A percentile compares a stretch with the other conserved stretches of the same genome.
Evolutionary conservation across 169 alveolate genomes (phyloP).

Genomic region (Cryptosporidium tyzzeri): DNA sequence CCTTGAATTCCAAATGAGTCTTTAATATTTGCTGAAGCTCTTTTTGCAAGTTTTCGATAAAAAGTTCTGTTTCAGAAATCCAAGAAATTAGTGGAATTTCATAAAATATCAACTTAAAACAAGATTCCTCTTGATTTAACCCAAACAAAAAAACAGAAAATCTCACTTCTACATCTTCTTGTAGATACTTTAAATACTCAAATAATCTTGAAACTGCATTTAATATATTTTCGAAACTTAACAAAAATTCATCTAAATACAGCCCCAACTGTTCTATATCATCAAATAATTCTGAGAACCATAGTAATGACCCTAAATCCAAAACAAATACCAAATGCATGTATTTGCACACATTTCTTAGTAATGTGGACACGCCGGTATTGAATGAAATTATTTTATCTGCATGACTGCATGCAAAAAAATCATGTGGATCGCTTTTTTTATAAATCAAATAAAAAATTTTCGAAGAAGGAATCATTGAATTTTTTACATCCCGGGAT

Average conservation of each 20-base stretch:
- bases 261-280: neutral
- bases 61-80: neutral
- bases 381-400: neutral
- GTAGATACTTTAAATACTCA: neutral
- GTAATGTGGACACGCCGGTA: constrained; percentile 35
- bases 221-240: constrained; percentile 14
- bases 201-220: neutral
- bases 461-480: constrained; percentile 21
- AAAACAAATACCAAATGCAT: constrained; percentile 54
- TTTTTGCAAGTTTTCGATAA: neutral
- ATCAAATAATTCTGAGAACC: constrained; percentile 3
- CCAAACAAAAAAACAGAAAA: constrained; percentile 60
- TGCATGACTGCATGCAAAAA: constrained; percentile 12
- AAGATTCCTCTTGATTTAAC: neutral
- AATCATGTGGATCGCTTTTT: neutral
- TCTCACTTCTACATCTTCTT: constrained; percentile 5
- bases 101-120: constrained; percentile 35
- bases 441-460: constrained; percentile 19
- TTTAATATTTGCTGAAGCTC: neutral
- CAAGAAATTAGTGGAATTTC: constrained; percentile 17
- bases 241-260: constrained; percentile 18
- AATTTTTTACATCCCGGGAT: neutral
- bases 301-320: constrained; percentile 33
- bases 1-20: neutral
- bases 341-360: constrained; percentile 11